These are phyloP conservation scores for Pythium grandisporangium DNA, from an alignment of 352 stramenopile species.

Conservation along the genomic window DNA sequence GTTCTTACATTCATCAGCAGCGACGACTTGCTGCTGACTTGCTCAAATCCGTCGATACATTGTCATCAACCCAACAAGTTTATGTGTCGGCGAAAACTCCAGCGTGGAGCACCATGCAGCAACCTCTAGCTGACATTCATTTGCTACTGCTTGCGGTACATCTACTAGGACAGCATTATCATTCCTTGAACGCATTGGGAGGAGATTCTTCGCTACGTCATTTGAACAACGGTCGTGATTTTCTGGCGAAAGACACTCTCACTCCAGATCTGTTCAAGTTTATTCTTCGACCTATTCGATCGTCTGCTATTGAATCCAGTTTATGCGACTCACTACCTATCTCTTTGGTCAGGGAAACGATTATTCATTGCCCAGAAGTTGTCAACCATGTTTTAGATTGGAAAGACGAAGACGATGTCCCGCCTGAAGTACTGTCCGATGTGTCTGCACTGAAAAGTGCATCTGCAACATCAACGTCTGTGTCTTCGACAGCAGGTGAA, in stretches of 20 bases:
- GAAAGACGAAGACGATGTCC: conserved; percentile 60
- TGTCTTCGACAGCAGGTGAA: no score
- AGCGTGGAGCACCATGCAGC: conserved; percentile 45
- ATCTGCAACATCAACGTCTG: conserved; percentile 2
- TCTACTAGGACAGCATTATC: conserved; percentile 46
- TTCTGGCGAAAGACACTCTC: conserved; percentile 38
- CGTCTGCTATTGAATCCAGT: conserved; percentile 71
- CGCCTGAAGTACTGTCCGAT: conserved; percentile 27
- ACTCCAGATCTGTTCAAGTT: conserved; percentile 70
- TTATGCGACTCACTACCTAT: conserved; percentile 66
- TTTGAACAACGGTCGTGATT: conserved; percentile 6
- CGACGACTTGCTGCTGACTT: conserved; percentile 11
- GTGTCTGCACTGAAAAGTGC: conserved; percentile 9
- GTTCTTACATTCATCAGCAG: conserved; percentile 8
- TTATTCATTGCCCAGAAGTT: conserved; percentile 66
- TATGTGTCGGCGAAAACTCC: conserved; percentile 5
- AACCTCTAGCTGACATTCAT: conserved; percentile 38
- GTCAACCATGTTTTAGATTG: conserved; percentile 73
- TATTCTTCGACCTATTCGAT: conserved; percentile 66
- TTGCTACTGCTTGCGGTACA: conserved; percentile 47
- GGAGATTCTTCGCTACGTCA: background rate
- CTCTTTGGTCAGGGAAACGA: conserved; percentile 64
- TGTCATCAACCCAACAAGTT: background rate
- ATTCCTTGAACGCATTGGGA: conserved; percentile 15
- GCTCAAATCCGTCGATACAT: conserved; percentile 1